Evolutionary conservation across 129 eudicot species (phyloP), one percentile per base, ranked within the genome.

Genomic region (Silybum marianum): DNA sequence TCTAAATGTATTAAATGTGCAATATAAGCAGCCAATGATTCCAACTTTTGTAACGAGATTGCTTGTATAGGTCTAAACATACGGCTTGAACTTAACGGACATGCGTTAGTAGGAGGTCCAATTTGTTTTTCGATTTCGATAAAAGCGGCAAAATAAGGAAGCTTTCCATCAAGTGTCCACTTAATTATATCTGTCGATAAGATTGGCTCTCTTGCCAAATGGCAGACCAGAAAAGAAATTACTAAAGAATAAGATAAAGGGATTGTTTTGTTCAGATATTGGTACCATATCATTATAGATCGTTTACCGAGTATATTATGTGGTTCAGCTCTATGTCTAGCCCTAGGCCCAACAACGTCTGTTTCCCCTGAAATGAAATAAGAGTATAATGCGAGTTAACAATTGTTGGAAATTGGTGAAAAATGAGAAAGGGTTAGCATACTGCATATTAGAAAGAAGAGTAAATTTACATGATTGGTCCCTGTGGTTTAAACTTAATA

Each of bases 131-230:
- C 92, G 13, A 94, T 89, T 63, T 92, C 91, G 54, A 67, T 14
- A 86, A 87, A 94, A 24, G 96, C 97, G 38, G 93, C 83, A 81
- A 90, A 85, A 82, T 87, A 94, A 2, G 97, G 96, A 68, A 94
- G 92, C 74, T 90, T 90, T 75, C 96, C 96, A 75, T 94, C 97
- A 12, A 90, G 85, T 6, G 90, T 11, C 92, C 93, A 90, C 79
- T 85, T 90, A 21, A 87, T 46, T 26, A 92, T 90, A 82, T 94
- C 97, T 3, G 93, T 90, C 72, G 97, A 85, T 30, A 89, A 78
- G 44, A 92, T 77, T 40, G 96, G 85, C 63, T 94, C 98, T 77
- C 93, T 78, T 77, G 97, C 95, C 74, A 94, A 24, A 78, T 92
- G 97, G 79, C 98, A 94, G 21, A 72, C 90, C 77, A 94, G 79